A percentile compares a stretch with the other conserved stretches of the same genome.
Conservation (phyloP, 805 yeast species). For the Scheffersomyces coipomensis region DNA sequence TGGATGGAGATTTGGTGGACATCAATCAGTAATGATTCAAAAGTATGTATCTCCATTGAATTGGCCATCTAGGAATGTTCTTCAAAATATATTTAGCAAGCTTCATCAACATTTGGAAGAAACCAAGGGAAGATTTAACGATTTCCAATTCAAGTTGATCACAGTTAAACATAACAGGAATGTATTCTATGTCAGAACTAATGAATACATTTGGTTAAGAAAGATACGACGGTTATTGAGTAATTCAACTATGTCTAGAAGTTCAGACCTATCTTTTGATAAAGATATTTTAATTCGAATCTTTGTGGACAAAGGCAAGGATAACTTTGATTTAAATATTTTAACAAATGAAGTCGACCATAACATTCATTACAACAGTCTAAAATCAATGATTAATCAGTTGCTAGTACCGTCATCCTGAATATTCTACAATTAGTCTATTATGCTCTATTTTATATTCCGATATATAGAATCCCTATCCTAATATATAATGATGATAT, state of each 20-base stretch:
- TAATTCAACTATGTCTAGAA: too few species aligned
- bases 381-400: not conserved
- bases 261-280: too few species aligned
- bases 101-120: not conserved
- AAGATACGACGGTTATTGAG: not conserved
- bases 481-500: too few species aligned
- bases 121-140: not conserved
- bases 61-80: too few species aligned
- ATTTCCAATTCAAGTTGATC: not conserved
- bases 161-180: not conserved
- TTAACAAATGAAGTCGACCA: not conserved
- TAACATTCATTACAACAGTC: not conserved
- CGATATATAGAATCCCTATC: too few species aligned
- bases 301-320: not conserved
- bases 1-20: slow-evolving; percentile 15
- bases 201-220: not conserved
- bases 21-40: too few species aligned
- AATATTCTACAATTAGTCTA: too few species aligned
- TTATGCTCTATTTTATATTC: too few species aligned
- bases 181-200: not conserved
- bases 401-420: too few species aligned
- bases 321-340: not conserved
- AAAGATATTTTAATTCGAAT: not conserved
- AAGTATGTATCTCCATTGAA: not conserved
- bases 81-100: not conserved